Evolutionary conservation across 2,329 filamentous ascomycete species (phyloP), one percentile per base, ranked within the genome.

Genomic region (Diplodia intermedia): DNA sequence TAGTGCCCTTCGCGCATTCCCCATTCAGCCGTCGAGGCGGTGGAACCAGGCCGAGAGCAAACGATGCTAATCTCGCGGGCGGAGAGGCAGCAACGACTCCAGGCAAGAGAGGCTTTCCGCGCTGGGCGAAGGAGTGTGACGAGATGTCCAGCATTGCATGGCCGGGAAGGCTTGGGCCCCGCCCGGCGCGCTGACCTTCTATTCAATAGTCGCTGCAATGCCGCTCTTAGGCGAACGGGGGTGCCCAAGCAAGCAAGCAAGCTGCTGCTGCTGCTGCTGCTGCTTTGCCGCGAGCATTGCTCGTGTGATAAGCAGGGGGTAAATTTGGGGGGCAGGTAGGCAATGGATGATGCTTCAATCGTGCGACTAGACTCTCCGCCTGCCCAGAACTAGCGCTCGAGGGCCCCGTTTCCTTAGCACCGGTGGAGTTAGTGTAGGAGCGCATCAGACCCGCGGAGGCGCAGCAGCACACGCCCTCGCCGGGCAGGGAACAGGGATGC

Each of bases 41-140:
- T 15, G 14, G 26, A 23, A 14, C 31, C 7, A 62, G 40, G 8
- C 36, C 36, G 29, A 36, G 29, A 36, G 31, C 29, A 9, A 14
- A 55, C 18, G n/a, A 20, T 7, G 1, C 9, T 38, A 12, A 11
- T 38, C 9, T 11, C 36, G 11, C 9, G 3, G 36, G 36, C 36
- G 36, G 26, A 38, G 36, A 38, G 36, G 36, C 36, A 38, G 36
- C 36, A 38, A 11, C 2, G 36, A 38, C 36, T 1, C 36, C 2
- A 38, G 36, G 9, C 9, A 38, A 61, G n/a, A 40, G 56, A 33
- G 18, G 15, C 36, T 43, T 50, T 8, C n/a, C 20, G 8, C 43
- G 47, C 60, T 14, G 33, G 31, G 31, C 54, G 60, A 63, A 63
- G 60, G 60, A 63, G 50, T 63, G 60, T 63, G 60, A 63, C 60